These are phyloP conservation scores for Choanephora cucurbitarum DNA, from an alignment of 371 early-diverging fungal species.

Conservation along the genomic window DNA sequence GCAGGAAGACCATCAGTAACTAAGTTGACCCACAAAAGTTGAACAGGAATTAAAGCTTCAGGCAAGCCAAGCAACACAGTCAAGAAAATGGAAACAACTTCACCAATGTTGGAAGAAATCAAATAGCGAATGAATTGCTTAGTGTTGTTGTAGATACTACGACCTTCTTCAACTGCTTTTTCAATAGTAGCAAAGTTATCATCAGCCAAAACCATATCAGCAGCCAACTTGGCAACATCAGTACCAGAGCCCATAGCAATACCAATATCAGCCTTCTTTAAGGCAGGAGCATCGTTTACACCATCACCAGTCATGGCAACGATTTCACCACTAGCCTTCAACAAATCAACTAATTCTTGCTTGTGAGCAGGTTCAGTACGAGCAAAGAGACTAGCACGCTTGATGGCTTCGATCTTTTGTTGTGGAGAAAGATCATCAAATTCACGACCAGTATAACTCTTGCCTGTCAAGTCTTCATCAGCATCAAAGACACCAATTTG, in stretches of 20 bases:
- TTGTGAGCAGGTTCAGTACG: conserved; percentile 97
- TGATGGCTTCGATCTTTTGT: conserved; percentile 76
- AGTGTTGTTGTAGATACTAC: conserved; percentile 96
- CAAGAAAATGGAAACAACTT: conserved; percentile 88
- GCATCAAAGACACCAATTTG: conserved; percentile 89
- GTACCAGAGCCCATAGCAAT: conserved; percentile 98
- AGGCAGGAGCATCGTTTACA: conserved; percentile 98
- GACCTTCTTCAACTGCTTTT: conserved; percentile 96
- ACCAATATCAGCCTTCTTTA: conserved; percentile 98
- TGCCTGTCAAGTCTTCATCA: conserved; percentile 70
- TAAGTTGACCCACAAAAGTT: conserved; percentile 96
- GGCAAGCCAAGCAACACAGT: conserved; percentile 95
- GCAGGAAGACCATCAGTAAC: conserved; percentile 97
- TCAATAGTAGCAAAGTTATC: conserved; percentile 98
- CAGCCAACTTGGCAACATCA: conserved; percentile 96
- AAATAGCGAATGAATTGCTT: conserved; percentile 98
- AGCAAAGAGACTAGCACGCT: conserved; percentile 84
- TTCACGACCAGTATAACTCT: conserved; percentile 92
- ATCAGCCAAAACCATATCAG: conserved; percentile 97
- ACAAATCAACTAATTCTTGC: conserved; percentile 85
- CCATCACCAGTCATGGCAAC: conserved; percentile 99
- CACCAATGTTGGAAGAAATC: conserved; percentile 92
- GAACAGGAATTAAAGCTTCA: conserved; percentile 96
- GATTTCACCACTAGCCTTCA: conserved; percentile 88
- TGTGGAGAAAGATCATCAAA: conserved; percentile 80